phyloP scores from a whole-genome alignment of 768 basidiomycete genomes.

The Auriscalpium vulgare region DNA sequence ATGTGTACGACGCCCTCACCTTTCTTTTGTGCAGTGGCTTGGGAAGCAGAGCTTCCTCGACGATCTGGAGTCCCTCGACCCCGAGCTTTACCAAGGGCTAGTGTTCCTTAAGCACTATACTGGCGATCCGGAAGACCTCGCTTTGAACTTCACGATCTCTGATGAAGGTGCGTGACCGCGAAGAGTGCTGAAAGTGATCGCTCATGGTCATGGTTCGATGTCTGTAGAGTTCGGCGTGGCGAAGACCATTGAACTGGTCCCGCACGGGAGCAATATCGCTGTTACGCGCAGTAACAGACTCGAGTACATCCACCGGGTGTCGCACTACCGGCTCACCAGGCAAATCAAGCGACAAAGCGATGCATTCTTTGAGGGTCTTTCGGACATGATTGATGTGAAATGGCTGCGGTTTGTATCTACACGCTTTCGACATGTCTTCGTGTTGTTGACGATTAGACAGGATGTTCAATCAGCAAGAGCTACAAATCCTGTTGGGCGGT shows the following conservation, averaged over 20 bases:
- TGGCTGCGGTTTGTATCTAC: slow-evolving; percentile 63
- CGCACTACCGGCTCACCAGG: slow-evolving; percentile 79
- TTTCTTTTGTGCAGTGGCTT: slow-evolving; percentile 56
- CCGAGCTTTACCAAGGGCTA: slow-evolving; percentile 86
- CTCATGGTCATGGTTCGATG: slow-evolving; percentile 3
- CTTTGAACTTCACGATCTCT: slow-evolving; percentile 83
- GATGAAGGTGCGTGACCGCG: slow-evolving; percentile 56
- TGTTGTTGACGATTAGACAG: slow-evolving; percentile 26
- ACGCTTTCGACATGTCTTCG: not conserved
- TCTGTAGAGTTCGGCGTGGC: slow-evolving; percentile 75
- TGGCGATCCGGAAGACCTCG: slow-evolving; percentile 79
- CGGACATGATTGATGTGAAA: slow-evolving; percentile 85
- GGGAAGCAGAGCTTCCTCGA: slow-evolving; percentile 89
- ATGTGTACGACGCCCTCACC: not conserved
- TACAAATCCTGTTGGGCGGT: slow-evolving; percentile 87
- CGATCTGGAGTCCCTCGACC: slow-evolving; percentile 86
- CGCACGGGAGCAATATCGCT: slow-evolving; percentile 70
- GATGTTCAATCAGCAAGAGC: slow-evolving; percentile 97
- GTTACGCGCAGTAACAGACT: slow-evolving; percentile 87
- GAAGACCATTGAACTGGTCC: slow-evolving; percentile 69
- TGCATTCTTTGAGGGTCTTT: slow-evolving; percentile 87
- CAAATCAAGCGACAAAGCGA: slow-evolving; percentile 83
- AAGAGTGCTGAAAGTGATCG: not conserved
- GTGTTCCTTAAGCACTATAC: slow-evolving; percentile 89
- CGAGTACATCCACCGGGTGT: slow-evolving; percentile 83